A percentile compares a stretch with the other conserved stretches of the same genome.
Conservation (phyloP, 768 basidiomycete species). For the Hygrophoropsis aurantiaca region DNA sequence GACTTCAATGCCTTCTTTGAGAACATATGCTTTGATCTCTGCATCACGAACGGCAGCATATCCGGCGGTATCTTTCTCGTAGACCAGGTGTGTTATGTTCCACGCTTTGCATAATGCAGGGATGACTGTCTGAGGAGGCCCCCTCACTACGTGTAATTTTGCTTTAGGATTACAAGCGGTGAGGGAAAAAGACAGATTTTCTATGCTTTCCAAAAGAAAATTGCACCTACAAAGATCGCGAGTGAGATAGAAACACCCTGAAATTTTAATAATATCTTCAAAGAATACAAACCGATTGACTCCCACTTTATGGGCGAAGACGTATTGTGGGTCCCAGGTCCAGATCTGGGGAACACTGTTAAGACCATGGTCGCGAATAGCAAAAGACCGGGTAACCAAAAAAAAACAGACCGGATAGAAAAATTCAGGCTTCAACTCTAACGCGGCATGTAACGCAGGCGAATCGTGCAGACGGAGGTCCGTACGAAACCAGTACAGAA, state of each 20-base stretch:
- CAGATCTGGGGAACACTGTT: too few species aligned
- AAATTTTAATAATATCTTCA: too few species aligned
- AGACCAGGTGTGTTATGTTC: slow-evolving; percentile 17
- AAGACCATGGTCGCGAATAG: too few species aligned
- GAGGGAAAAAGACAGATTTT: slow-evolving; percentile 8
- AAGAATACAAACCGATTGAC: background rate
- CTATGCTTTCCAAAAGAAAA: slow-evolving; percentile 2
- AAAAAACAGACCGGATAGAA: slow-evolving; percentile 3
- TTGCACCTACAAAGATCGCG: too few species aligned
- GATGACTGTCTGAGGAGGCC: slow-evolving; percentile 12
- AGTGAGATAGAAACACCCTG: too few species aligned
- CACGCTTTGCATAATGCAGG: slow-evolving; percentile 9
- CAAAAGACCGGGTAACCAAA: too few species aligned
- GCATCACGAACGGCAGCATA: slow-evolving; percentile 9
- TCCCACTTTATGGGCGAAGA: background rate
- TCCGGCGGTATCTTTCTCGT: slow-evolving; percentile 15
- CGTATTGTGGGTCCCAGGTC: background rate
- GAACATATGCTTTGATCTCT: slow-evolving; percentile 12
- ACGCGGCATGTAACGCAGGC: slow-evolving; percentile 9
- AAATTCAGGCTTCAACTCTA: background rate
- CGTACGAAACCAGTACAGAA: slow-evolving; percentile 14
- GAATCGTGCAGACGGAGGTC: slow-evolving; percentile 15
- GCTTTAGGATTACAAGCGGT: slow-evolving; percentile 11
- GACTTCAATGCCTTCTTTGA: slow-evolving; percentile 15
- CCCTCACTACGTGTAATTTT: slow-evolving; percentile 21